These are phyloP conservation scores for Terana coerulea DNA, from an alignment of 768 basidiomycete species.

Conservation along the genomic window DNA sequence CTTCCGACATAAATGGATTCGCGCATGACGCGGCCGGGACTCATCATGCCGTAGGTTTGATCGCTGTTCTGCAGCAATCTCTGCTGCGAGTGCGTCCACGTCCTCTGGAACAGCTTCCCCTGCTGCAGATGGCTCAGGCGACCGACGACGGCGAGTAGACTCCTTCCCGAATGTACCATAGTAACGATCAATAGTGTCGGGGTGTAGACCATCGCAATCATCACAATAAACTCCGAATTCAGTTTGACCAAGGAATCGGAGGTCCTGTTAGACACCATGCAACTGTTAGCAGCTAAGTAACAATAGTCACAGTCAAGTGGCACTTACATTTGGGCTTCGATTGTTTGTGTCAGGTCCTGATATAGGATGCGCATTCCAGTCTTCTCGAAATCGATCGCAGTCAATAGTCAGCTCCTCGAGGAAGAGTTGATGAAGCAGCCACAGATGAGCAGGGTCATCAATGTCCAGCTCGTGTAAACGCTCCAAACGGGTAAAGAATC, in stretches of 20 bases:
- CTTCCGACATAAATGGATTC: no score
- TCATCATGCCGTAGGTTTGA: no score
- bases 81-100: no score
- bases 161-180: no score
- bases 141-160: no score
- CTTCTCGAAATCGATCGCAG: constrained; percentile 28
- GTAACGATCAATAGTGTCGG: constrained; percentile 13
- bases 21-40: no score
- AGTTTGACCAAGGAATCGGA: constrained; percentile 16
- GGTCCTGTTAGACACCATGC: constrained; percentile 12
- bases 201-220: constrained; percentile 12
- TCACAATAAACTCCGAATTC: constrained; percentile 15
- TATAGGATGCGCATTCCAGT: constrained; percentile 40
- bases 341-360: constrained; percentile 24
- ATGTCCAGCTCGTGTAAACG: constrained; percentile 30
- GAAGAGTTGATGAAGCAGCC: constrained; percentile 43
- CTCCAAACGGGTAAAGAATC: constrained; percentile 39
- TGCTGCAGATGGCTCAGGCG: no score
- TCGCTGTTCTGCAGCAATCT: no score
- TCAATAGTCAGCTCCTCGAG: constrained; percentile 34
- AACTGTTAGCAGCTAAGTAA: not conserved
- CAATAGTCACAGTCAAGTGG: not conserved
- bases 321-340: constrained; percentile 18
- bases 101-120: no score
- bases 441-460: constrained; percentile 31